A percentile compares a stretch with the other conserved stretches of the same genome.
Conservation (phyloP, 768 basidiomycete genomes). For the Podaxis rugospora region DNA sequence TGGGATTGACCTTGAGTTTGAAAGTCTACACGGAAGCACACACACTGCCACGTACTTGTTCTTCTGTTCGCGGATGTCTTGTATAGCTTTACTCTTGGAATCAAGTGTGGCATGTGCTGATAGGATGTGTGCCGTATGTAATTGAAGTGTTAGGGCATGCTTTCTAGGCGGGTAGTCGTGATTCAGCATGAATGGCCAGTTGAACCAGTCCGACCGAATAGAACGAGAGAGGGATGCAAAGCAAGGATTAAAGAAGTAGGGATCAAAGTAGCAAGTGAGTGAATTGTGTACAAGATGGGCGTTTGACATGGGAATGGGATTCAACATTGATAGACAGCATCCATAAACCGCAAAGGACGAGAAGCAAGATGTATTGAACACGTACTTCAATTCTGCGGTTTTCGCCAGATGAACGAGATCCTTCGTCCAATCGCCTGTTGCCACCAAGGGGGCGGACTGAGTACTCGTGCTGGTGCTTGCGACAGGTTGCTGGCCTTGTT, state of each 20-base stretch:
- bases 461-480: constrained; percentile 22
- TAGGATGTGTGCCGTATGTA: constrained; percentile 84
- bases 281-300: not conserved
- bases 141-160: constrained; percentile 77
- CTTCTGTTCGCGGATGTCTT: constrained; percentile 80
- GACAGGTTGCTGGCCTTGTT: constrained; percentile 15
- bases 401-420: constrained; percentile 83
- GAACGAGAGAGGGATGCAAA: not conserved
- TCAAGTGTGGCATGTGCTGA: constrained; percentile 79
- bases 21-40: not conserved
- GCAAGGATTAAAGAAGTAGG: not conserved
- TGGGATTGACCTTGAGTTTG: constrained; percentile 20
- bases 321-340: not conserved
- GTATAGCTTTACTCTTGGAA: constrained; percentile 71
- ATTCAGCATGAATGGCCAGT: not conserved
- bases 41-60: constrained; percentile 54
- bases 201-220: not conserved
- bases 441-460: constrained; percentile 47
- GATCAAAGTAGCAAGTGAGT: not conserved
- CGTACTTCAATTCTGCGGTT: constrained; percentile 85
- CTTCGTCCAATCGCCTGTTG: constrained; percentile 84
- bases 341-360: not conserved
- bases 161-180: constrained; percentile 42
- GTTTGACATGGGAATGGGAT: not conserved
- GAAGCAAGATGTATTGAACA: constrained; percentile 14